These are phyloP conservation scores for Lachancea cidri DNA, from an alignment of 805 yeast species.

Conservation along the genomic window DNA sequence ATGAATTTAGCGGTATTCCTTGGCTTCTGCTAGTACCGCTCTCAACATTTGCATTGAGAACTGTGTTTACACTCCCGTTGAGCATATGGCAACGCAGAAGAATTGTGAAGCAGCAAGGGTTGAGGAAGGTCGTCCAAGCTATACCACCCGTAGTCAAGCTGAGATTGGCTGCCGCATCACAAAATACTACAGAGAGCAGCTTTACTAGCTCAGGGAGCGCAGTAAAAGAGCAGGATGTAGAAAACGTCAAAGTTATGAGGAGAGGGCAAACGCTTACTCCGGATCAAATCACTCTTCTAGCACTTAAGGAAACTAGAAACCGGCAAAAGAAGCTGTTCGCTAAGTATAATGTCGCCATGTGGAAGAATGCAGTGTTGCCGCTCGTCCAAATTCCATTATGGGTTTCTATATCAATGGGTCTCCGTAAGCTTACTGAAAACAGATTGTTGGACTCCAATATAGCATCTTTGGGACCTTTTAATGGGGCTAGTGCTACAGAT, in stretches of 20 bases:
- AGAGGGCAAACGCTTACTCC: conserved; percentile 47
- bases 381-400: conserved; percentile 82
- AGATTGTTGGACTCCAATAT: conserved; percentile 33
- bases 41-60: conserved; percentile 60
- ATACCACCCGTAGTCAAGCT: conserved; percentile 68
- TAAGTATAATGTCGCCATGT: conserved; percentile 62
- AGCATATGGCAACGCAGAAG: conserved; percentile 68
- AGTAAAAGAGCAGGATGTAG: conserved; percentile 23
- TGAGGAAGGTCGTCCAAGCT: conserved; percentile 68
- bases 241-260: conserved; percentile 21
- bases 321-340: conserved; percentile 70
- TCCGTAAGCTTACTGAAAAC: conserved; percentile 68
- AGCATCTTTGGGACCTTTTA: conserved; percentile 36
- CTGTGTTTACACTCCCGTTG: conserved; percentile 68
- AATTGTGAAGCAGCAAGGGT: conserved; percentile 60
- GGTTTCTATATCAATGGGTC: conserved; percentile 70
- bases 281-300: conserved; percentile 70
- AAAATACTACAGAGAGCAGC: not conserved
- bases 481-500: not conserved
- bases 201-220: conserved; percentile 11
- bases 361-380: conserved; percentile 77
- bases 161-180: conserved; percentile 37
- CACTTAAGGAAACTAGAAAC: conserved; percentile 72
- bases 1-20: conserved; percentile 57
- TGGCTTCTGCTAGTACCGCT: conserved; percentile 82